Conservation (phyloP, 164 flowering plant genomes). For the Santalum album region DNA sequence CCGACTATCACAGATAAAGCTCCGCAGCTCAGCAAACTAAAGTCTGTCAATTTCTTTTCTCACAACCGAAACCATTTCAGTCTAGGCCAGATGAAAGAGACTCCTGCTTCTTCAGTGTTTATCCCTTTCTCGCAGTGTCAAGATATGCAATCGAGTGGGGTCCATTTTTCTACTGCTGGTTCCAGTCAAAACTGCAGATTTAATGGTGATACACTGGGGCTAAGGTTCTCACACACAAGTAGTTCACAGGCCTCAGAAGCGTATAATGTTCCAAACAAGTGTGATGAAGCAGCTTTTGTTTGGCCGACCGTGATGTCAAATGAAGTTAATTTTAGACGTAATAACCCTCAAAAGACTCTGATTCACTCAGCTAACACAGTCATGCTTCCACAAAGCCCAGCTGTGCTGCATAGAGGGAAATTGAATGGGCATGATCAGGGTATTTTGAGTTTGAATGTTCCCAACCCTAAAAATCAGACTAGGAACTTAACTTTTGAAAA, state of each 20-base stretch:
- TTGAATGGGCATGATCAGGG: slow-evolving; percentile 9
- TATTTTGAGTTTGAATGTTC: slow-evolving; percentile 10
- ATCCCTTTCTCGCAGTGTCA: slow-evolving; percentile 13
- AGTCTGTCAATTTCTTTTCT: slow-evolving; percentile 16
- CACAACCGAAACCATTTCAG: slow-evolving; percentile 10
- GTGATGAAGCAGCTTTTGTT: slow-evolving; percentile 14
- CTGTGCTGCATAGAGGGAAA: slow-evolving; percentile 12
- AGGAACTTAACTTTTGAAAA: slow-evolving; percentile 14
- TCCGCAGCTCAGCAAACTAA: slow-evolving; percentile 14
- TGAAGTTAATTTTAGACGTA: slow-evolving; percentile 10
- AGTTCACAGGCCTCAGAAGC: slow-evolving; percentile 16
- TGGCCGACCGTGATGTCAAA: slow-evolving; percentile 21
- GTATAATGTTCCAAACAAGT: slow-evolving; percentile 15
- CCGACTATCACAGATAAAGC: slow-evolving; percentile 5
- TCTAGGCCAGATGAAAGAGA: slow-evolving; percentile 14
- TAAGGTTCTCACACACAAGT: slow-evolving; percentile 14
- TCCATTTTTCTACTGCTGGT: slow-evolving; percentile 18
- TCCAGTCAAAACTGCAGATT: slow-evolving; percentile 22
- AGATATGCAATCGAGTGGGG: slow-evolving; percentile 17
- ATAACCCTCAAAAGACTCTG: slow-evolving; percentile 12
- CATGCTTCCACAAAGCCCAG: slow-evolving; percentile 10
- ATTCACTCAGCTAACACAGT: slow-evolving; percentile 13
- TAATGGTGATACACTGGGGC: slow-evolving; percentile 16
- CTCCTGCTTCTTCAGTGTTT: slow-evolving; percentile 15
- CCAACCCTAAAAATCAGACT: slow-evolving; percentile 17